These are phyloP conservation scores for Euphrasia confusa DNA, from an alignment of 257 asterid species.

Conservation along the genomic window DNA sequence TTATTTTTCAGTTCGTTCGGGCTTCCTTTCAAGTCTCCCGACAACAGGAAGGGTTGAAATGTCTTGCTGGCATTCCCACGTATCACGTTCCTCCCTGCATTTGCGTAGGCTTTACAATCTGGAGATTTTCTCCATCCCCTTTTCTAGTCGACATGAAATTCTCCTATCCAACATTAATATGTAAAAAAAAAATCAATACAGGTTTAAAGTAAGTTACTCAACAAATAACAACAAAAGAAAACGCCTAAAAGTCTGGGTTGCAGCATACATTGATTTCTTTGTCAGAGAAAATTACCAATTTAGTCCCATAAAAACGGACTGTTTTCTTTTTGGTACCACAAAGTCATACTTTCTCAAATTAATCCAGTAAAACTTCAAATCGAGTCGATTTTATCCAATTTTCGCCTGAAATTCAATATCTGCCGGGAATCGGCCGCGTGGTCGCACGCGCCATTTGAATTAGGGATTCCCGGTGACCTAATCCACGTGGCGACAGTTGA, in stretches of 20 bases:
- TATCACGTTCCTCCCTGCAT: slow-evolving; percentile 55
- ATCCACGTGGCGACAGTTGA: no score
- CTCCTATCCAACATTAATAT: slow-evolving; percentile 42
- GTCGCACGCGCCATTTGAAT: no score
- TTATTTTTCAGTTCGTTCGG: slow-evolving; percentile 49
- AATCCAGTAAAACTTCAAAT: no score
- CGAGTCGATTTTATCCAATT: no score
- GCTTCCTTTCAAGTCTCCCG: slow-evolving; percentile 42
- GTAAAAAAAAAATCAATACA: slow-evolving; percentile 20
- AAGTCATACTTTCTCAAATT: no score
- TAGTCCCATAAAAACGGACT: no score
- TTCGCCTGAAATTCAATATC: no score
- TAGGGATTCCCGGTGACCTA: no score
- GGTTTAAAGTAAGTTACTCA: neutral
- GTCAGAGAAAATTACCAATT: no score
- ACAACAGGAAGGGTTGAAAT: slow-evolving; percentile 64
- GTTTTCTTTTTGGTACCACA: no score
- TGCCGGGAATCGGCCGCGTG: no score
- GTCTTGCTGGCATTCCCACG: slow-evolving; percentile 64
- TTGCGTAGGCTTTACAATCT: slow-evolving; percentile 35
- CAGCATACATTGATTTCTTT: slow-evolving; percentile 63
- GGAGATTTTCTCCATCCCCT: slow-evolving; percentile 42
- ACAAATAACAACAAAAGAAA: neutral
- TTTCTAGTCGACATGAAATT: slow-evolving; percentile 60
- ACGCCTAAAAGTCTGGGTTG: slow-evolving; percentile 10